These are phyloP conservation scores for Penstemon davidsonii DNA, from an alignment of 257 asterid species.

Conservation along the genomic window DNA sequence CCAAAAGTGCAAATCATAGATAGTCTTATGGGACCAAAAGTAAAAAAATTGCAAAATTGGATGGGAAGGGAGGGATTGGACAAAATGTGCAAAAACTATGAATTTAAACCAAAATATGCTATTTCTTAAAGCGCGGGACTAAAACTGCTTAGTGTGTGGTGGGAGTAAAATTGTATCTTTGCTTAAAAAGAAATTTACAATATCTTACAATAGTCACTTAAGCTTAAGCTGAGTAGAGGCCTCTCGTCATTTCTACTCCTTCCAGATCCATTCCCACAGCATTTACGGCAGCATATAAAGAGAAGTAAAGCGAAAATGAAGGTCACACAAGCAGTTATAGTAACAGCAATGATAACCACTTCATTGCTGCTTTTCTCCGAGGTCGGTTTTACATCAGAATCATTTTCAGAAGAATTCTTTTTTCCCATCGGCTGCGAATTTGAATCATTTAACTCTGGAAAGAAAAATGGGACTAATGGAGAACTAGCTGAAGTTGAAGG, in stretches of 20 bases:
- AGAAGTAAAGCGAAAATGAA: conserved; percentile 49
- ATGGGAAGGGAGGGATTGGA: too few species aligned
- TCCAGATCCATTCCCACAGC: conserved; percentile 46
- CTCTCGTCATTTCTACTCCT: conserved; percentile 69
- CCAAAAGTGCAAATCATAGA: too few species aligned
- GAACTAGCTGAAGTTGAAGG: conserved; percentile 50
- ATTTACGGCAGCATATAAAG: conserved; percentile 57
- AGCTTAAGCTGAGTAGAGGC: conserved; percentile 89
- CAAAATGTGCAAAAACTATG: too few species aligned
- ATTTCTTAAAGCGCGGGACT: too few species aligned
- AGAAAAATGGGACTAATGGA: conserved; percentile 51
- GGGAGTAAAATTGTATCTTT: too few species aligned
- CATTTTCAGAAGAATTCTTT: conserved; percentile 28
- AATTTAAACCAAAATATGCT: too few species aligned
- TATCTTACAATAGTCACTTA: conserved; percentile 65
- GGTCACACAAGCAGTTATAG: conserved; percentile 63
- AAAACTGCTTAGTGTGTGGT: too few species aligned
- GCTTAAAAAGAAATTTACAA: too few species aligned
- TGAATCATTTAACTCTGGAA: conserved; percentile 33
- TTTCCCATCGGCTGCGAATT: conserved; percentile 35
- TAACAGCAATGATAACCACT: conserved; percentile 58
- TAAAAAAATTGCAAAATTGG: too few species aligned
- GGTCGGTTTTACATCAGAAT: conserved; percentile 36
- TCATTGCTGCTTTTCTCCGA: conserved; percentile 34
- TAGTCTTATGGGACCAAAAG: too few species aligned